A percentile compares a stretch with the other conserved stretches of the same genome.
phyloP scores from a whole-genome alignment of 805 yeast genomes.

The Myxozyma neotropica region DNA sequence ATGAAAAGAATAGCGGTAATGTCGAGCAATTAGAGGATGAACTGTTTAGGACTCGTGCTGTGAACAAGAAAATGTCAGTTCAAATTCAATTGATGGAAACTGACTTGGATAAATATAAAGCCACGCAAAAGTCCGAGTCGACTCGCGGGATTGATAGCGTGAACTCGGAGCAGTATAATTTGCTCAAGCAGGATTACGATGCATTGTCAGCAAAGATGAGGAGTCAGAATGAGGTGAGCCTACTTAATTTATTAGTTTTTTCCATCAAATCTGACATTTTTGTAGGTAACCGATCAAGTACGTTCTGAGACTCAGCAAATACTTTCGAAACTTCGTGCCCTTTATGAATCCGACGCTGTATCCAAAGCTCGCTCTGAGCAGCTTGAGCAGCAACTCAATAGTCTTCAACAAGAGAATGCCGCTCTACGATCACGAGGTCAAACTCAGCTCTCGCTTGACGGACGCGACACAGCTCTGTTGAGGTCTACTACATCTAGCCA shows the following conservation, averaged over 20 bases:
- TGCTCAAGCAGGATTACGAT: slow-evolving; percentile 34
- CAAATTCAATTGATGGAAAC: slow-evolving; percentile 46
- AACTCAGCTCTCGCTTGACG: not conserved
- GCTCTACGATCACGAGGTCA: slow-evolving; percentile 25
- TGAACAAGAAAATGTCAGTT: slow-evolving; percentile 23
- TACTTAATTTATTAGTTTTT: too few species aligned
- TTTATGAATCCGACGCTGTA: slow-evolving; percentile 38
- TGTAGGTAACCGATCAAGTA: slow-evolving; percentile 43
- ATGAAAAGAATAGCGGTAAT: not conserved
- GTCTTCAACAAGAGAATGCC: slow-evolving; percentile 41
- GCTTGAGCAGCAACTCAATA: slow-evolving; percentile 36
- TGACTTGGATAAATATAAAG: slow-evolving; percentile 38
- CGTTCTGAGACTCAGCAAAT: slow-evolving; percentile 44
- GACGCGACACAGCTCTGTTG: not conserved
- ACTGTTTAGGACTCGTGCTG: slow-evolving; percentile 23
- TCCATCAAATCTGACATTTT: not conserved
- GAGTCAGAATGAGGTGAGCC: slow-evolving; percentile 22
- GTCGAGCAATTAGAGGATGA: slow-evolving; percentile 12
- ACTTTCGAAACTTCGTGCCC: slow-evolving; percentile 45
- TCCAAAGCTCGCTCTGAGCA: slow-evolving; percentile 32
- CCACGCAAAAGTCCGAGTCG: slow-evolving; percentile 18
- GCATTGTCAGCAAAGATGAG: slow-evolving; percentile 34
- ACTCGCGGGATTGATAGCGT: not conserved
- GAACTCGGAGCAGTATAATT: slow-evolving; percentile 27
- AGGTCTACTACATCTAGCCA: not conserved